phyloP scores from a whole-genome alignment of 2,329 filamentous ascomycete species.

The Coccinonectria pachysandricola region DNA sequence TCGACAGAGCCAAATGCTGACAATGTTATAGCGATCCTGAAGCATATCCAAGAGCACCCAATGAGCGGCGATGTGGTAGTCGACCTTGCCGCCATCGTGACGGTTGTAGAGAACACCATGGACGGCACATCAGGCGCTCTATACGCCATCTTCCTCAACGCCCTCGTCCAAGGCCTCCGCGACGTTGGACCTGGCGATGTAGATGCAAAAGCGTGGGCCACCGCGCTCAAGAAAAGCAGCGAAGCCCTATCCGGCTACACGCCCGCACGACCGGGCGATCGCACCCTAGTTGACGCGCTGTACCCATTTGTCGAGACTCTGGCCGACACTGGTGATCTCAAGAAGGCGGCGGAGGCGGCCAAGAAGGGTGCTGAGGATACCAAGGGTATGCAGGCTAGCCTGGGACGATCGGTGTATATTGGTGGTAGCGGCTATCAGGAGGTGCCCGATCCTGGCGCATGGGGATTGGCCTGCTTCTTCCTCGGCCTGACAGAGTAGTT shows the following conservation, averaged over 20 bases:
- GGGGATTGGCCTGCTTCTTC: conserved; percentile 69
- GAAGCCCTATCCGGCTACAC: conserved; percentile 72
- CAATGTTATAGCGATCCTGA: conserved; percentile 40
- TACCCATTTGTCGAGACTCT: conserved; percentile 76
- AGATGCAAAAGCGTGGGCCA: conserved; percentile 38
- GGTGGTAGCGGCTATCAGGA: conserved; percentile 35
- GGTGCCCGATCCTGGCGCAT: conserved; percentile 57
- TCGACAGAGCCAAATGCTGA: conserved; percentile 9
- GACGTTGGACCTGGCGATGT: conserved; percentile 29
- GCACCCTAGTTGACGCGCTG: conserved; percentile 83
- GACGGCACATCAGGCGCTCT: conserved; percentile 52
- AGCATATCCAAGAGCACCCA: conserved; percentile 34
- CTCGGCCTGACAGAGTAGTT: conserved; percentile 48
- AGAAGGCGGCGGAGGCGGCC: conserved; percentile 65
- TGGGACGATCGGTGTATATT: conserved; percentile 48
- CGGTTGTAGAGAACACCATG: conserved; percentile 47
- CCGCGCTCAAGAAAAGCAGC: conserved; percentile 61
- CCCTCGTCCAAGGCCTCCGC: conserved; percentile 57
- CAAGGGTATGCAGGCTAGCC: conserved; percentile 82
- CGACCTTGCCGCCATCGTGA: conserved; percentile 41
- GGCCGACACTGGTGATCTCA: conserved; percentile 51
- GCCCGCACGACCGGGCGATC: conserved; percentile 77
- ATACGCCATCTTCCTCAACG: conserved; percentile 80
- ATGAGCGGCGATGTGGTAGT: conserved; percentile 42
- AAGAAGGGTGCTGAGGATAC: conserved; percentile 69